Evolutionary conservation across 345 rosid genomes (phyloP).

Genomic region (Eucalyptus marginata): DNA sequence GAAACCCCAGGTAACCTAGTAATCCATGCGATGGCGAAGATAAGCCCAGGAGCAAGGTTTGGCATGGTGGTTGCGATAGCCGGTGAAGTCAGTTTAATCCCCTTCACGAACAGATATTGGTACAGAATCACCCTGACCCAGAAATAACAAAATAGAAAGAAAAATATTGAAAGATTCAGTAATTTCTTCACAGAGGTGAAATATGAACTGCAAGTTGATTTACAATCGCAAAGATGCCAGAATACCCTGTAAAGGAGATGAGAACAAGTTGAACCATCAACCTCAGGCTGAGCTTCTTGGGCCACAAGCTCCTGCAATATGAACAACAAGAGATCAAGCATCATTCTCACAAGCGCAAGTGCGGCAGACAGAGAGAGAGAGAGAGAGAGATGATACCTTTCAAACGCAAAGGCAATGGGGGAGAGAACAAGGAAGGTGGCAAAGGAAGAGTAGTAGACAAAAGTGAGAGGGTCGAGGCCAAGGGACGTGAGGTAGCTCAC

Average conservation of each 20-base stretch:
- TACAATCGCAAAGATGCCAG: background rate
- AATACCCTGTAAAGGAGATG: slow-evolving; percentile 77
- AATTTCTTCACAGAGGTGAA: background rate
- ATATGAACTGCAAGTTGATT: background rate
- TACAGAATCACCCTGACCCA: slow-evolving; percentile 23
- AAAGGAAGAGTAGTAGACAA: slow-evolving; percentile 51
- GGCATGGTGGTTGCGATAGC: slow-evolving; percentile 45
- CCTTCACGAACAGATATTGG: slow-evolving; percentile 22
- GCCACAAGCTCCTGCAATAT: slow-evolving; percentile 70
- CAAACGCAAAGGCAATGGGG: slow-evolving; percentile 61
- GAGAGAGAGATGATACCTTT: slow-evolving; percentile 24
- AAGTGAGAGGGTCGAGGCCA: slow-evolving; percentile 53
- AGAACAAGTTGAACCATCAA: slow-evolving; percentile 51
- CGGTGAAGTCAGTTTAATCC: slow-evolving; percentile 29
- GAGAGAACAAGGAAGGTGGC: slow-evolving; percentile 67
- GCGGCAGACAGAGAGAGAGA: background rate
- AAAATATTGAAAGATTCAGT: background rate
- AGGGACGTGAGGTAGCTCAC: slow-evolving; percentile 73
- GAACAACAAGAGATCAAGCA: background rate
- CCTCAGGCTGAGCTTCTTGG: slow-evolving; percentile 33
- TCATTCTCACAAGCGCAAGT: background rate
- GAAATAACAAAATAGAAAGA: background rate
- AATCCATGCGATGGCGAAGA: slow-evolving; percentile 33
- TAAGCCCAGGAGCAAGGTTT: slow-evolving; percentile 29
- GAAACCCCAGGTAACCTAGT: background rate